Evolutionary conservation across 1,284 basidiomycete species (phyloP).

Genomic region (Heterobasidion irregulare): DNA sequence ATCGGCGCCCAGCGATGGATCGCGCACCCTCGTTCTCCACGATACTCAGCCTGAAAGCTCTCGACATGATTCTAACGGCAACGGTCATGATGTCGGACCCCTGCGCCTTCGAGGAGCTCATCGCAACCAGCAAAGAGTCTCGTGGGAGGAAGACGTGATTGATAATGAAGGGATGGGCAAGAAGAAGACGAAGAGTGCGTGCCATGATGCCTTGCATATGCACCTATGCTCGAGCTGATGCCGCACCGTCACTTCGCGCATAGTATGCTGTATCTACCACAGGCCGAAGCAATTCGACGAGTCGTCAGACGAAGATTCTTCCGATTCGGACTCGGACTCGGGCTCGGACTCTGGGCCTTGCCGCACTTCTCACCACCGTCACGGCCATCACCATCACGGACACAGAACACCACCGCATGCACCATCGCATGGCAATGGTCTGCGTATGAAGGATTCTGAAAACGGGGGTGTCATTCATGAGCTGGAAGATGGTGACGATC

Average conservation of each 20-base stretch:
- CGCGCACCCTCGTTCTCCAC: conserved; percentile 46
- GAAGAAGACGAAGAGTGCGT: conserved; percentile 81
- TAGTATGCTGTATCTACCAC: conserved; percentile 88
- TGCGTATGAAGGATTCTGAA: conserved; percentile 3
- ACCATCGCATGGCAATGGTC: conserved; percentile 15
- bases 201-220: not conserved
- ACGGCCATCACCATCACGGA: conserved; percentile 19
- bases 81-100: conserved; percentile 27
- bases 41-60: conserved; percentile 25
- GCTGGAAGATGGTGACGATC: conserved; percentile 25
- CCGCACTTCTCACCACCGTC: conserved; percentile 16
- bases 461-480: conserved; percentile 23
- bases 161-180: conserved; percentile 77
- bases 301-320: conserved; percentile 64
- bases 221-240: not conserved
- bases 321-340: conserved; percentile 37
- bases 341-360: conserved; percentile 29
- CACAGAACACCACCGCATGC: conserved; percentile 2
- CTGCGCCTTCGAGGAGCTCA: conserved; percentile 47
- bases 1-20: conserved; percentile 42
- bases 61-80: conserved; percentile 13
- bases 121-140: conserved; percentile 41
- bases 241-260: not conserved
- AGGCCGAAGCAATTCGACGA: conserved; percentile 74
- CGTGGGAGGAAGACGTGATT: conserved; percentile 74